Evolutionary conservation across 805 yeast genomes (phyloP).

Genomic region (Metschnikowia similis): DNA sequence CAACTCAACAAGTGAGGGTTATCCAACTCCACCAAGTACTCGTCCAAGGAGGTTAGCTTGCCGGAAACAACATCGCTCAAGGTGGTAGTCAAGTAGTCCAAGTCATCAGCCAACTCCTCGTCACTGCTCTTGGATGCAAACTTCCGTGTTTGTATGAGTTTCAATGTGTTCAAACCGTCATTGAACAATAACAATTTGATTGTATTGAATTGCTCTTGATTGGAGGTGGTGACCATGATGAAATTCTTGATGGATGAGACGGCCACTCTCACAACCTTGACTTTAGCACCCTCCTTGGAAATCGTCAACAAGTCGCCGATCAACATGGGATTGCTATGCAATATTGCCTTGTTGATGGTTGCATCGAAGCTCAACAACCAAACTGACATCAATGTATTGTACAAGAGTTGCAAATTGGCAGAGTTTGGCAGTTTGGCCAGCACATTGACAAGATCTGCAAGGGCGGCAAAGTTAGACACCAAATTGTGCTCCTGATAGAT

Average conservation of each 20-base stretch:
- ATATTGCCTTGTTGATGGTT: slow-evolving; percentile 44
- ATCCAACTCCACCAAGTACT: slow-evolving; percentile 78
- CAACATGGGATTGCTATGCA: slow-evolving; percentile 50
- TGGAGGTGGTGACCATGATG: slow-evolving; percentile 31
- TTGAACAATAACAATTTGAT: slow-evolving; percentile 70
- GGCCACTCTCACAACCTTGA: slow-evolving; percentile 84
- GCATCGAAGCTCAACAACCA: slow-evolving; percentile 83
- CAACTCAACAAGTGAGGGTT: slow-evolving; percentile 73
- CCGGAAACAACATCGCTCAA: slow-evolving; percentile 65
- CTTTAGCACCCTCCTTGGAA: slow-evolving; percentile 81
- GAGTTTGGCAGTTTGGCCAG: slow-evolving; percentile 35
- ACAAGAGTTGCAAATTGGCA: slow-evolving; percentile 73
- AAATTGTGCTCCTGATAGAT: slow-evolving; percentile 40
- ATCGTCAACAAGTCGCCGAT: slow-evolving; percentile 51
- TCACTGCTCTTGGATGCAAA: slow-evolving; percentile 69
- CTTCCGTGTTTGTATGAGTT: slow-evolving; percentile 75
- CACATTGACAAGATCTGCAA: slow-evolving; percentile 26
- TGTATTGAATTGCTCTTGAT: slow-evolving; percentile 39
- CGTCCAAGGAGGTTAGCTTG: slow-evolving; percentile 86
- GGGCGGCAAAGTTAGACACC: slow-evolving; percentile 30
- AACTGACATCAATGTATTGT: slow-evolving; percentile 67
- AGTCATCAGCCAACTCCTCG: slow-evolving; percentile 78
- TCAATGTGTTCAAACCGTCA: slow-evolving; percentile 66
- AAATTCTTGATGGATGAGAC: slow-evolving; percentile 68
- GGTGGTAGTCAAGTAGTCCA: slow-evolving; percentile 52